Percentiles rank a stretch among this genome's conserved stretches.
Conservation (phyloP, 108 stramenopile genomes). For the Mediolabrus comicus region DNA sequence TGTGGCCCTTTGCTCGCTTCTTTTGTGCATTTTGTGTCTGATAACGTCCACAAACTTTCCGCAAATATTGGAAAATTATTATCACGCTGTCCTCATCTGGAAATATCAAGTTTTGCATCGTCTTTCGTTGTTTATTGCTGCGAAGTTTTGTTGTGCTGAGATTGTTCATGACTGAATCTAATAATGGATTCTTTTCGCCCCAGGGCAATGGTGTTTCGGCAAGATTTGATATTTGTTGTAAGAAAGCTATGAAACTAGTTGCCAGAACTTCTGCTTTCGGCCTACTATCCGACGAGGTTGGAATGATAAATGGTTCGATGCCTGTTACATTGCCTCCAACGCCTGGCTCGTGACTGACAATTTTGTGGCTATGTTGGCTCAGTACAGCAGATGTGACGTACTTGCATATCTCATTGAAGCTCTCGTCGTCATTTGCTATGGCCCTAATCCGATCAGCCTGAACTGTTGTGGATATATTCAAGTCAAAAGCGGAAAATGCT, state of each 20-base stretch:
- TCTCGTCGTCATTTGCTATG: conserved; percentile 41
- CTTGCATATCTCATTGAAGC: conserved; percentile 62
- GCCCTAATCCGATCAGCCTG: conserved; percentile 41
- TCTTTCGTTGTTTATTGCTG: conserved; percentile 20
- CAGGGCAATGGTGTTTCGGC: conserved; percentile 53
- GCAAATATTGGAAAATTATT: conserved; percentile 27
- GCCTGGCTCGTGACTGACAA: conserved; percentile 4
- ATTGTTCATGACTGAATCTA: conserved; percentile 43
- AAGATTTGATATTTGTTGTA: conserved; percentile 47
- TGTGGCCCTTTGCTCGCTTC: not conserved
- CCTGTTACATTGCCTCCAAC: conserved; percentile 21
- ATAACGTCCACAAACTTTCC: conserved; percentile 5
- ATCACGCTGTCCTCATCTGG: conserved; percentile 22
- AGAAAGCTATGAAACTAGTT: conserved; percentile 68
- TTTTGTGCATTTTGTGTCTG: not conserved
- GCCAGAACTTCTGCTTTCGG: conserved; percentile 45
- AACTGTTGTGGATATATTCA: conserved; percentile 31
- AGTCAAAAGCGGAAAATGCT: conserved; percentile 48
- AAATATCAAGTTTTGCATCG: conserved; percentile 44
- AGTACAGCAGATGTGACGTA: conserved; percentile 41
- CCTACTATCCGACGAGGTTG: not conserved
- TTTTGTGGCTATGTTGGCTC: conserved; percentile 7
- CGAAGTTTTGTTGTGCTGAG: conserved; percentile 14
- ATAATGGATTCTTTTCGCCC: conserved; percentile 53
- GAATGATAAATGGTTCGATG: conserved; percentile 31